Evolutionary conservation across 441 rosid genomes (phyloP).

Genomic region (California macrophylla): DNA sequence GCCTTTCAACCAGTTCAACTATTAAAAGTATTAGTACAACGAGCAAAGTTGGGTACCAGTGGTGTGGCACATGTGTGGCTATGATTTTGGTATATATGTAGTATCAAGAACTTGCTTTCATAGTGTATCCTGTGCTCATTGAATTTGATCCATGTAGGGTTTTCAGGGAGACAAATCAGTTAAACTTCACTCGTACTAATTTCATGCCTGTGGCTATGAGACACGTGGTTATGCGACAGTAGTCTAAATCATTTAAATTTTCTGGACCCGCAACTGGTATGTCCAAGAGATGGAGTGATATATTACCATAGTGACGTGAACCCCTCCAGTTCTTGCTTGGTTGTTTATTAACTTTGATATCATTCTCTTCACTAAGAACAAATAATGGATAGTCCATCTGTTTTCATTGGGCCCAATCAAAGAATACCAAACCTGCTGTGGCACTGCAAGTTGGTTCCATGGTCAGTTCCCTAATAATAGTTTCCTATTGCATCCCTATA

Average conservation of each 20-base stretch:
- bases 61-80: not conserved
- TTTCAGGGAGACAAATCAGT: not conserved
- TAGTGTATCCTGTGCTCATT: not conserved
- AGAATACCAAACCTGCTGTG: not conserved
- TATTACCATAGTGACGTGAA: not conserved
- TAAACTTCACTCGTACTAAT: not conserved
- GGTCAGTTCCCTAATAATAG: not conserved
- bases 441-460: not conserved
- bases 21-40: not conserved
- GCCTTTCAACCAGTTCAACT: not conserved
- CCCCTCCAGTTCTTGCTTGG: not conserved
- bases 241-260: not conserved
- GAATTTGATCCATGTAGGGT: not conserved
- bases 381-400: not conserved
- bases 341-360: not conserved
- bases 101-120: not conserved
- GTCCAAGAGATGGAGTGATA: not conserved
- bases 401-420: not conserved
- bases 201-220: not conserved
- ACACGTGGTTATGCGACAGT: not conserved
- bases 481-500: not conserved
- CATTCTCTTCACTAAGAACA: not conserved
- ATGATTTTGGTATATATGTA: not conserved
- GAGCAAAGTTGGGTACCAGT: not conserved
- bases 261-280: not conserved